These are phyloP conservation scores for Aspergillus pseudonomiae DNA, from an alignment of 2,329 filamentous ascomycete species.

Conservation along the genomic window DNA sequence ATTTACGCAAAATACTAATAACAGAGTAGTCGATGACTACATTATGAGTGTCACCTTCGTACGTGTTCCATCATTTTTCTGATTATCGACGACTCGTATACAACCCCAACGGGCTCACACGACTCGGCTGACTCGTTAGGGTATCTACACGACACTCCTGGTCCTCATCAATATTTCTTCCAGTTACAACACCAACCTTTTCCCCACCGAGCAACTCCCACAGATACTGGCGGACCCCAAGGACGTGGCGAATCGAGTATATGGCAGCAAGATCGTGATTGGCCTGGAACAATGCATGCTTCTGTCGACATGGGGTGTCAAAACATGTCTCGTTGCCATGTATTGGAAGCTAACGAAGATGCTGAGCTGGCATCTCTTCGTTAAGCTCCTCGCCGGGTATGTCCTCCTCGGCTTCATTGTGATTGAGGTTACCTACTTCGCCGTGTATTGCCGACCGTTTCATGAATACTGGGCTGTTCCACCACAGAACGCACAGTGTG, in stretches of 20 bases:
- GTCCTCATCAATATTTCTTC: conserved; percentile 42
- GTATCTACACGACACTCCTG: conserved; percentile 38
- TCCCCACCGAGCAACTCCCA: conserved; percentile 37
- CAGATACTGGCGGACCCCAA: conserved; percentile 36
- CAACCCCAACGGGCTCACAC: background rate
- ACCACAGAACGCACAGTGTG: conserved; percentile 40
- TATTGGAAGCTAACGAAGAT: conserved; percentile 51
- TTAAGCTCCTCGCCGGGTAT: conserved; percentile 47
- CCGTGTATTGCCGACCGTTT: conserved; percentile 55
- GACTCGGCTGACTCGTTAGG: conserved; percentile 20
- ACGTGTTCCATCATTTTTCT: conserved; percentile 13
- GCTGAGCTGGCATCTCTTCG: conserved; percentile 35
- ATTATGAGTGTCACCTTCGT: conserved; percentile 43
- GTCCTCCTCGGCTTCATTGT: conserved; percentile 49
- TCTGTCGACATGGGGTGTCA: conserved; percentile 54
- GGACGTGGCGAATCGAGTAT: conserved; percentile 48
- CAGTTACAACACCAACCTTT: conserved; percentile 42
- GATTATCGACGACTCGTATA: background rate
- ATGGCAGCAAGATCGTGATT: conserved; percentile 54
- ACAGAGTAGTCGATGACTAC: conserved; percentile 38
- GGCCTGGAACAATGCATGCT: conserved; percentile 55
- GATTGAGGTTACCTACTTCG: conserved; percentile 54
- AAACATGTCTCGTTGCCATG: conserved; percentile 55
- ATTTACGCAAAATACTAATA: background rate
- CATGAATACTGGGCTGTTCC: conserved; percentile 55